Percentiles rank a stretch among this genome's conserved stretches.
Evolutionary conservation across 805 yeast genomes (phyloP).

Genomic region (Saturnispora mendoncae): DNA sequence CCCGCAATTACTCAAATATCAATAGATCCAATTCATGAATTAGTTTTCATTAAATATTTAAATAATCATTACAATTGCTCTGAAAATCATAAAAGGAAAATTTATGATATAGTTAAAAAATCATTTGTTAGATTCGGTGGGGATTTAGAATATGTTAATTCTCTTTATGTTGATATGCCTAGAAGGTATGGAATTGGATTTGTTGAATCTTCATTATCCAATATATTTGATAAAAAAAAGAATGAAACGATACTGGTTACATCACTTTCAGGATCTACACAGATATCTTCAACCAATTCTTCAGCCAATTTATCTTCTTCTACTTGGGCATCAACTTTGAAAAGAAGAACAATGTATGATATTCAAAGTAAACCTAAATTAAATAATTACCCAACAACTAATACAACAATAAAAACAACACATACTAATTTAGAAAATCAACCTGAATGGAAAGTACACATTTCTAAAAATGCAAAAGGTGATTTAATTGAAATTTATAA

Average conservation of each 20-base stretch:
- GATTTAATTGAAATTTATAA: slow-evolving; percentile 9
- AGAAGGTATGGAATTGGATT: slow-evolving; percentile 12
- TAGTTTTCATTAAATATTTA: slow-evolving; percentile 7
- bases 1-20: slow-evolving; percentile 10
- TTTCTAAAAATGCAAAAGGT: neutral
- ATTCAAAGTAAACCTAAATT: neutral
- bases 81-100: slow-evolving; percentile 9
- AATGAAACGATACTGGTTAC: neutral
- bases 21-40: slow-evolving; percentile 11
- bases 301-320: neutral
- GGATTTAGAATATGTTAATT: slow-evolving; percentile 11
- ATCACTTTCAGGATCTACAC: neutral
- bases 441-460: slow-evolving; percentile 12
- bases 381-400: neutral
- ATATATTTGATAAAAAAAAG: neutral
- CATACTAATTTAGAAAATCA: slow-evolving; percentile 1
- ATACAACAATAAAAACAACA: neutral
- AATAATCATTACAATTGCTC: slow-evolving; percentile 10
- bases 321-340: slow-evolving; percentile 8
- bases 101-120: slow-evolving; percentile 13
- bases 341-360: slow-evolving; percentile 8
- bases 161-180: slow-evolving; percentile 10
- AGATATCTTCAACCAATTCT: neutral
- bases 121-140: slow-evolving; percentile 10
- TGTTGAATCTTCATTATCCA: slow-evolving; percentile 8